A percentile compares a stretch with the other conserved stretches of the same genome.
phyloP scores from a whole-genome alignment of 768 basidiomycete genomes.

The Pleurotus giganteus region DNA sequence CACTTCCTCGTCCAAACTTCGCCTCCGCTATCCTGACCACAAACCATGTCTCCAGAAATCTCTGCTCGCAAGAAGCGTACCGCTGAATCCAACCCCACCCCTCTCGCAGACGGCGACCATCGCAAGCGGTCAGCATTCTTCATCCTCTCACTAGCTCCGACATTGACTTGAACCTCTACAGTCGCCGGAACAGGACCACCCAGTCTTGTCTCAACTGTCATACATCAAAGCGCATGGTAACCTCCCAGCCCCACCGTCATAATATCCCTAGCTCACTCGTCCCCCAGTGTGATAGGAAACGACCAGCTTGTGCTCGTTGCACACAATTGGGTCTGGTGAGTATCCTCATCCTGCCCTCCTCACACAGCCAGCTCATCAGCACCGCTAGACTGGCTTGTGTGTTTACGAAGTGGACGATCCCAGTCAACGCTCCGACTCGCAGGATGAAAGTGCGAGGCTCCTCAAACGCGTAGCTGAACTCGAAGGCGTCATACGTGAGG shows the following conservation, averaged over 20 bases:
- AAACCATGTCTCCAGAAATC: slow-evolving; percentile 29
- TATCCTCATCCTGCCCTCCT: background rate
- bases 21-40: slow-evolving; percentile 10
- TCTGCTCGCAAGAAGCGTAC: slow-evolving; percentile 26
- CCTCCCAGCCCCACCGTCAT: background rate
- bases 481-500: slow-evolving; percentile 83
- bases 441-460: slow-evolving; percentile 65
- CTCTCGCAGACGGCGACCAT: slow-evolving; percentile 55
- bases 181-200: slow-evolving; percentile 68
- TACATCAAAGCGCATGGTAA: slow-evolving; percentile 71
- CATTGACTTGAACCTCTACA: slow-evolving; percentile 15
- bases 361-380: background rate
- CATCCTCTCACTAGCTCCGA: slow-evolving; percentile 12
- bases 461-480: slow-evolving; percentile 78
- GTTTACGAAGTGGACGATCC: slow-evolving; percentile 85
- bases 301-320: slow-evolving; percentile 49
- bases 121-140: slow-evolving; percentile 46
- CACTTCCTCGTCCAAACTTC: slow-evolving; percentile 13
- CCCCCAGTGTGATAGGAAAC: slow-evolving; percentile 44
- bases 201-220: slow-evolving; percentile 76
- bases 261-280: slow-evolving; percentile 12
- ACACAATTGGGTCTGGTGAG: slow-evolving; percentile 49
- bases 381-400: slow-evolving; percentile 72
- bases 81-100: slow-evolving; percentile 26
- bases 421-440: slow-evolving; percentile 42